A percentile compares a stretch with the other conserved stretches of the same genome.
phyloP scores from a whole-genome alignment of 345 rosid species.

The Eutrema heterophyllum region DNA sequence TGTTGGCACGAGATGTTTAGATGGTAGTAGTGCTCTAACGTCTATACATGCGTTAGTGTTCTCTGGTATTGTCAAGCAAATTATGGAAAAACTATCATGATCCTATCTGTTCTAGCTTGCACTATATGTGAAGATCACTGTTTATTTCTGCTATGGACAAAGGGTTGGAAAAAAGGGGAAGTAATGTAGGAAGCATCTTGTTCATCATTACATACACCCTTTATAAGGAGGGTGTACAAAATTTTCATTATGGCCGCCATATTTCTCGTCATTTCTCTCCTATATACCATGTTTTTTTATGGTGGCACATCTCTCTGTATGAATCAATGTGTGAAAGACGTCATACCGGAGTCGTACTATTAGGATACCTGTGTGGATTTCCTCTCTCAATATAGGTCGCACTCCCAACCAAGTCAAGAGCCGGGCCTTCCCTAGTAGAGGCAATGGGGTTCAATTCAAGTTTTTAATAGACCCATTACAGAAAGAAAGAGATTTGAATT shows the following conservation, averaged over 20 bases:
- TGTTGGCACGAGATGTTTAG: conserved; percentile 5
- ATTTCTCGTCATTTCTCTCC: neutral
- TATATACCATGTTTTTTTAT: neutral
- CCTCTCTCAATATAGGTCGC: neutral
- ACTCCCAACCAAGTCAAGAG: neutral
- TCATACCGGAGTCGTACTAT: neutral
- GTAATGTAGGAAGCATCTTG: neutral
- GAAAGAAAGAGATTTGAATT: neutral
- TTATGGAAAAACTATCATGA: neutral
- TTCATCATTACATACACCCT: neutral
- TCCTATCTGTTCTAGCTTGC: neutral
- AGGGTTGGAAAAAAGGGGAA: neutral
- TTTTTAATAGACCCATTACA: neutral
- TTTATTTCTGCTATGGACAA: neutral
- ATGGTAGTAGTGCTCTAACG: neutral
- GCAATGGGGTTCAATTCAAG: neutral
- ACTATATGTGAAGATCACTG: neutral
- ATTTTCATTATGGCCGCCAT: neutral
- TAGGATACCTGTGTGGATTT: conserved; percentile 2
- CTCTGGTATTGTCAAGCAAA: neutral
- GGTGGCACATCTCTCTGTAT: neutral
- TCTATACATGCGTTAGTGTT: neutral
- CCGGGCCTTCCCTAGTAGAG: neutral
- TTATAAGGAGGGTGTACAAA: neutral
- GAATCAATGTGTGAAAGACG: neutral